Conservation (phyloP, 1,139 yeast species). For the Kazachstania sp. region DNA sequence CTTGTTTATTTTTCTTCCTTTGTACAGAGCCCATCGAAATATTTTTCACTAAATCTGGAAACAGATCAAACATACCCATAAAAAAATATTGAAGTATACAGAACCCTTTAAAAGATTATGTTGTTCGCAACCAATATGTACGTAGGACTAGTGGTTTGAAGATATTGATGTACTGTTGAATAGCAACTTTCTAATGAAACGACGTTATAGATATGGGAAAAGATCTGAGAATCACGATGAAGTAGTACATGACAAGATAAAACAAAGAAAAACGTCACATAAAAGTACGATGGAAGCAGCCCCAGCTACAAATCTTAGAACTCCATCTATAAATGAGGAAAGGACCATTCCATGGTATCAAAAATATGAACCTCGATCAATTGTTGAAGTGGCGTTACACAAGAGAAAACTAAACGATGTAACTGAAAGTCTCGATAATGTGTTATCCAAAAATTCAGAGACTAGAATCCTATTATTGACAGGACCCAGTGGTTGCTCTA, state of each 20-base stretch:
- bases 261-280: not conserved
- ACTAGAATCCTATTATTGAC: conserved; percentile 51
- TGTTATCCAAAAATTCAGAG: conserved; percentile 36
- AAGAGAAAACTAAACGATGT: conserved; percentile 56
- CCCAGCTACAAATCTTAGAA: not conserved
- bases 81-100: no score
- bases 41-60: no score
- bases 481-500: conserved; percentile 86
- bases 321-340: not conserved
- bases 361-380: conserved; percentile 45
- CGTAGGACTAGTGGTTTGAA: no score
- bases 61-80: no score
- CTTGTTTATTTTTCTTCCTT: no score
- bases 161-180: no score
- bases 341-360: conserved; percentile 44
- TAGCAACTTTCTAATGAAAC: not conserved
- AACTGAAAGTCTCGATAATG: conserved; percentile 35
- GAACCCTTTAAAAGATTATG: no score
- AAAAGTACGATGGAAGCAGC: not conserved
- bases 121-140: no score
- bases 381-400: conserved; percentile 55
- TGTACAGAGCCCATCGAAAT: no score
- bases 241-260: not conserved
- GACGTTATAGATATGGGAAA: conserved; percentile 1
- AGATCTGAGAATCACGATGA: not conserved